phyloP scores from a whole-genome alignment of 2,329 filamentous ascomycete genomes.

The Exophiala aquamarina region DNA sequence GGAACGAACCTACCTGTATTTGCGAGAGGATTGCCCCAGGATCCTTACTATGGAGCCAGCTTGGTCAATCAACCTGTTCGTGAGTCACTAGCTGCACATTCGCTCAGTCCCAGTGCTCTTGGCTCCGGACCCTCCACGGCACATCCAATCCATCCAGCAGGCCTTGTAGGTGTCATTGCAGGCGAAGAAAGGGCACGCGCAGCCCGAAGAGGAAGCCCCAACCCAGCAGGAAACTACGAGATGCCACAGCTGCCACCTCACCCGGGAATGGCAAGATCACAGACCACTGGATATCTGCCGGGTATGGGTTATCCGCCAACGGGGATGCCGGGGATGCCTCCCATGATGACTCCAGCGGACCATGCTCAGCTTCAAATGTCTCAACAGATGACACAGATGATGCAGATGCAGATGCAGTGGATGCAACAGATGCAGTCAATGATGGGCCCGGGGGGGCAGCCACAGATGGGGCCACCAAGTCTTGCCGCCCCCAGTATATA shows the following conservation, averaged over 20 bases:
- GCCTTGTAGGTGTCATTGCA: conserved; percentile 84
- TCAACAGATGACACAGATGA: conserved; percentile 81
- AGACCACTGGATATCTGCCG: conserved; percentile 36
- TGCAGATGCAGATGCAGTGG: conserved; percentile 94
- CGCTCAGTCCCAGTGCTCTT: conserved; percentile 28
- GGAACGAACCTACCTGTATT: conserved; percentile 71
- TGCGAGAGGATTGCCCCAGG: conserved; percentile 75
- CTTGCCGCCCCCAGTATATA: conserved; percentile 1
- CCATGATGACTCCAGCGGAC: conserved; percentile 58
- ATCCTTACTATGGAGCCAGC: conserved; percentile 80
- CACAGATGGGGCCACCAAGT: conserved; percentile 9
- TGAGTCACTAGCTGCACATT: conserved; percentile 71
- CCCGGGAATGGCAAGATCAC: conserved; percentile 37
- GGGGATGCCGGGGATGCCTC: conserved; percentile 28
- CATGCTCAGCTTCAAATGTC: conserved; percentile 78
- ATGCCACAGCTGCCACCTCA: conserved; percentile 32
- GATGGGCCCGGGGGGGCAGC: conserved; percentile 51
- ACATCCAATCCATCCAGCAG: conserved; percentile 61
- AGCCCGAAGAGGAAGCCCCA: conserved; percentile 75
- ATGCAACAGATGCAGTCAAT: conserved; percentile 70
- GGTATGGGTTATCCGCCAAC: conserved; percentile 23
- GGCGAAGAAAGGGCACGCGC: conserved; percentile 78
- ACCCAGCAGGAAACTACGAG: conserved; percentile 49
- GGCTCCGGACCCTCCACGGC: conserved; percentile 25
- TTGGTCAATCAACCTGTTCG: conserved; percentile 70